phyloP scores from a whole-genome alignment of 192 early-diverging fungal species.

The Coemansia sp. region DNA sequence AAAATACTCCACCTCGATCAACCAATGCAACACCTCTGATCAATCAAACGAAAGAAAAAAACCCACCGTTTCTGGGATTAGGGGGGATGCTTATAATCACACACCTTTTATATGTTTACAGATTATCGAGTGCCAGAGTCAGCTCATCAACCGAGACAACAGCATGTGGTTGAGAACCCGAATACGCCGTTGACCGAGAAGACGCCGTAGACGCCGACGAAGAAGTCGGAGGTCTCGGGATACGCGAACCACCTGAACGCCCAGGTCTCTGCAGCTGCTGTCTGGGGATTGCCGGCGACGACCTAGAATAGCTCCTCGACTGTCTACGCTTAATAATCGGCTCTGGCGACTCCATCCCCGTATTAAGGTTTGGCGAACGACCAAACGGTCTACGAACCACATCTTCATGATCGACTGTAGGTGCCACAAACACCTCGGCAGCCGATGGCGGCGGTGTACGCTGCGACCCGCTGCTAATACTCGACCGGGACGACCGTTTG shows the following conservation, averaged over 20 bases:
- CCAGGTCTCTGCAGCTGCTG: neutral
- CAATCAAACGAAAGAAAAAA: too few relatives aligned
- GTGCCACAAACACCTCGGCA: neutral
- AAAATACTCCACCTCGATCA: too few relatives aligned
- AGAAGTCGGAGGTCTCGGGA: conserved; percentile 3
- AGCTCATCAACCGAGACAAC: neutral
- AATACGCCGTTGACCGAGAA: neutral
- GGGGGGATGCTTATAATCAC: neutral
- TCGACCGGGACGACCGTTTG: neutral
- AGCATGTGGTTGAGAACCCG: neutral
- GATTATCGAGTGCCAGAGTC: neutral
- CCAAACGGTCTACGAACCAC: neutral
- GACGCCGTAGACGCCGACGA: neutral
- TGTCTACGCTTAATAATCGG: neutral
- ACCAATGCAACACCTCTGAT: too few relatives aligned
- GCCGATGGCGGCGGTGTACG: neutral
- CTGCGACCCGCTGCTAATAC: neutral
- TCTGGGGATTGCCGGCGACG: neutral
- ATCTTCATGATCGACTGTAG: neutral
- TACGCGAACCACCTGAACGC: neutral
- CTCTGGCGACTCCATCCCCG: neutral
- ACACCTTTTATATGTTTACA: neutral
- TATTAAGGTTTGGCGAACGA: neutral
- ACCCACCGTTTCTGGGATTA: too few relatives aligned
- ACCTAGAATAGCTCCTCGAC: neutral